These are phyloP conservation scores for Mrakia hoshinonis DNA, from an alignment of 768 basidiomycete species.

Conservation along the genomic window DNA sequence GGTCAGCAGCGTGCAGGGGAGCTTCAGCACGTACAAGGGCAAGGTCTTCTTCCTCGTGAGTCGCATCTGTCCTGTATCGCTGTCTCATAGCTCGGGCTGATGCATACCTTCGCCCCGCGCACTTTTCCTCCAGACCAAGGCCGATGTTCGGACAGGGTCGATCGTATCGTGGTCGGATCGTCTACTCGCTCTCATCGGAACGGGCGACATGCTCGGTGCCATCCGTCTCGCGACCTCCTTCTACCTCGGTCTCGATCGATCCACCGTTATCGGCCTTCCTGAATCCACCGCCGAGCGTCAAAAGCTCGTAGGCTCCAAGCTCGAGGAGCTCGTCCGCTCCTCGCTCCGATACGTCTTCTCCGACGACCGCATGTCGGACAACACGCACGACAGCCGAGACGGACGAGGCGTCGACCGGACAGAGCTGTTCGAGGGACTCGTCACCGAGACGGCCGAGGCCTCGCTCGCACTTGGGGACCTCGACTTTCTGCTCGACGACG, in stretches of 20 bases:
- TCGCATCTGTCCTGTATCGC: constrained; percentile 9
- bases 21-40: constrained; percentile 73
- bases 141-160: constrained; percentile 68
- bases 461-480: constrained; percentile 70
- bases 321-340: constrained; percentile 74
- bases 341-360: constrained; percentile 87
- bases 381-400: constrained; percentile 58
- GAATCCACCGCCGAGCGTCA: constrained; percentile 53
- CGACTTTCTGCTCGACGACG: constrained; percentile 84
- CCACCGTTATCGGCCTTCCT: constrained; percentile 69
- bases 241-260: constrained; percentile 73
- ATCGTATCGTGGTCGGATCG: constrained; percentile 92
- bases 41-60: constrained; percentile 83
- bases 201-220: constrained; percentile 79
- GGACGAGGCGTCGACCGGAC: constrained; percentile 89
- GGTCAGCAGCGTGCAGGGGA: constrained; percentile 45
- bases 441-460: constrained; percentile 58
- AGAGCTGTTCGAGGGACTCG: constrained; percentile 77
- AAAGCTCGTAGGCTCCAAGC: constrained; percentile 60
- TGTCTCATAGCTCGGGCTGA: too few relatives aligned
- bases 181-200: constrained; percentile 69
- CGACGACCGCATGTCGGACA: constrained; percentile 85
- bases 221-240: constrained; percentile 78
- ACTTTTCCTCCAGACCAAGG: constrained; percentile 48
- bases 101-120: not conserved